Conservation (phyloP, 1,139 yeast species). For the Taphrina betulina region DNA sequence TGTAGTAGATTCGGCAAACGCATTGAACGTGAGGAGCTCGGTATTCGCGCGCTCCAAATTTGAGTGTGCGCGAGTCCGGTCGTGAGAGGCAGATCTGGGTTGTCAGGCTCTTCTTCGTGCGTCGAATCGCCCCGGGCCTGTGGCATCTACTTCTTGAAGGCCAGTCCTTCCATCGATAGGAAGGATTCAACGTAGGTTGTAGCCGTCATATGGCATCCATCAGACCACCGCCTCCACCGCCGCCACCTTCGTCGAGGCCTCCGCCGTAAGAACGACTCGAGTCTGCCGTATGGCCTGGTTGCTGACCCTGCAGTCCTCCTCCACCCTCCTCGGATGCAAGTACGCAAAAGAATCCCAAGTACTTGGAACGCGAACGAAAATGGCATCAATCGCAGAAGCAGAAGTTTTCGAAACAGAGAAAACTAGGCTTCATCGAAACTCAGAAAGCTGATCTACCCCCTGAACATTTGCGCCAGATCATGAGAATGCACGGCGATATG, state of each 20-base stretch:
- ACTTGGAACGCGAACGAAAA: conserved; percentile 52
- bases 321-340: conserved; percentile 38
- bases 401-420: conserved; percentile 49
- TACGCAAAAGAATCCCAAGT: conserved; percentile 35
- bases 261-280: not conserved
- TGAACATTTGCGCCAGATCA: conserved; percentile 75
- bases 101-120: too few relatives aligned
- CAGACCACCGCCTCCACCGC: conserved; percentile 3
- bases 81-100: too few relatives aligned
- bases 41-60: too few relatives aligned
- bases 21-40: too few relatives aligned
- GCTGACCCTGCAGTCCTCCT: conserved; percentile 15
- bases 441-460: conserved; percentile 88
- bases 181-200: too few relatives aligned
- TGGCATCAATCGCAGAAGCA: conserved; percentile 70
- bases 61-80: too few relatives aligned
- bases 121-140: too few relatives aligned
- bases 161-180: too few relatives aligned
- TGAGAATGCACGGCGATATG: conserved; percentile 82
- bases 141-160: too few relatives aligned
- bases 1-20: too few relatives aligned
- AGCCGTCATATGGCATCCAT: not conserved
- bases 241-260: not conserved
- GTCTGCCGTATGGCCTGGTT: not conserved
- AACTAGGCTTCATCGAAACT: conserved; percentile 53